phyloP scores from a whole-genome alignment of 2,329 filamentous ascomycete species.

The Colletotrichum graminicola region DNA sequence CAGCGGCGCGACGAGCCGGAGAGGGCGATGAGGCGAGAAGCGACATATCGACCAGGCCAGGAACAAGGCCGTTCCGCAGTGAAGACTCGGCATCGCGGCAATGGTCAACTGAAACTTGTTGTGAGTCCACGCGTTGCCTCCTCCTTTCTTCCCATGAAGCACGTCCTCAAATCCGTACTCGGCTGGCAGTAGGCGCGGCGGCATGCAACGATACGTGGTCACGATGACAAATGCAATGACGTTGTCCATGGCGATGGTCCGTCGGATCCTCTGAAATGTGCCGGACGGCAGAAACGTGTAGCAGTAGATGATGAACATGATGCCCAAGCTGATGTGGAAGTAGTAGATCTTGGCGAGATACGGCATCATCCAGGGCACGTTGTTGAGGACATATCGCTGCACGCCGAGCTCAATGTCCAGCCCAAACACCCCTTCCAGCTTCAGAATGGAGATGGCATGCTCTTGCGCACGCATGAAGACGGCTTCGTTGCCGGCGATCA shows the following conservation, averaged over 20 bases:
- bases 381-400: conserved; percentile 55
- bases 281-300: conserved; percentile 58
- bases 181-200: conserved; percentile 60
- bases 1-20: conserved; percentile 53
- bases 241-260: conserved; percentile 62
- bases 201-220: conserved; percentile 61
- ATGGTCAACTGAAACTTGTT: conserved; percentile 62
- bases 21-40: conserved; percentile 55
- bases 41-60: conserved; percentile 51
- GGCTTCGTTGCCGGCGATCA: conserved; percentile 54
- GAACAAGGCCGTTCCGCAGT: conserved; percentile 58
- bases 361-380: conserved; percentile 53
- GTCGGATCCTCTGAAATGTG: conserved; percentile 57
- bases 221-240: conserved; percentile 61
- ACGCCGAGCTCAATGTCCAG: conserved; percentile 56
- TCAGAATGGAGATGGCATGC: conserved; percentile 57
- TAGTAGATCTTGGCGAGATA: conserved; percentile 58
- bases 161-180: conserved; percentile 62
- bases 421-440: conserved; percentile 52
- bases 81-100: conserved; percentile 62
- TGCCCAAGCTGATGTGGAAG: conserved; percentile 59
- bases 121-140: conserved; percentile 55
- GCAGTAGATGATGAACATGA: conserved; percentile 60
- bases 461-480: conserved; percentile 53
- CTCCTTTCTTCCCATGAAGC: conserved; percentile 51